These are phyloP conservation scores for Gloeophyllum trabeum DNA, from an alignment of 768 basidiomycete genomes.

Conservation along the genomic window DNA sequence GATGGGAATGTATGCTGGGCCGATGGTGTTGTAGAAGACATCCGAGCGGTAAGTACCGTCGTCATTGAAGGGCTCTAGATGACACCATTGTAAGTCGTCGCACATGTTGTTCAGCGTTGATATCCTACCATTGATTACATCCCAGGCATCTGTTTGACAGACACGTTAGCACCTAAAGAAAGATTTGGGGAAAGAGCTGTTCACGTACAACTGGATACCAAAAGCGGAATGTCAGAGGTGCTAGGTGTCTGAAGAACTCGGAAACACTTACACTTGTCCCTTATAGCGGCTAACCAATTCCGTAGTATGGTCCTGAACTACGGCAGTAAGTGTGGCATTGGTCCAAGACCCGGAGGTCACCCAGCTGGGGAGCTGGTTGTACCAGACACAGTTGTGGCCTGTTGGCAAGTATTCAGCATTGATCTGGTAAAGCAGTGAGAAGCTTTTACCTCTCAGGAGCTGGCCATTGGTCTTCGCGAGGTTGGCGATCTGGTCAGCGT, in stretches of 20 bases:
- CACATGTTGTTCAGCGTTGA: too few species aligned
- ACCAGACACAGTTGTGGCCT: slow-evolving; percentile 30
- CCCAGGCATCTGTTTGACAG: slow-evolving; percentile 29
- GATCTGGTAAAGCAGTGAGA: neutral
- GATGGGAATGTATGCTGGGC: slow-evolving; percentile 32
- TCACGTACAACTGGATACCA: neutral
- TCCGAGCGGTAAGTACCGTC: slow-evolving; percentile 41
- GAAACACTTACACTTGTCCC: slow-evolving; percentile 20
- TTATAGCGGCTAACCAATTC: slow-evolving; percentile 20
- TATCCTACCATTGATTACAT: slow-evolving; percentile 36
- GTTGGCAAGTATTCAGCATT: neutral
- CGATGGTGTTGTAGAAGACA: slow-evolving; percentile 46
- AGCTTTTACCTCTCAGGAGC: slow-evolving; percentile 25
- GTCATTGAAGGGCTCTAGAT: slow-evolving; percentile 38
- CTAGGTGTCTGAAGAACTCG: too few species aligned
- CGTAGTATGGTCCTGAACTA: slow-evolving; percentile 15
- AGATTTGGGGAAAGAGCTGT: neutral
- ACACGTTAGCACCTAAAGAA: too few species aligned
- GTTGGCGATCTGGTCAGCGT: slow-evolving; percentile 31
- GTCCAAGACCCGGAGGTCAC: slow-evolving; percentile 11
- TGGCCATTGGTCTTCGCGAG: slow-evolving; percentile 35
- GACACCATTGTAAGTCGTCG: too few species aligned
- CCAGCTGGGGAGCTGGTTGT: slow-evolving; percentile 22
- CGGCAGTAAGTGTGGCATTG: slow-evolving; percentile 11
- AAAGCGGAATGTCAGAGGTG: too few species aligned